Conservation (phyloP, 768 basidiomycete species). For the Trametes cingulata region DNA sequence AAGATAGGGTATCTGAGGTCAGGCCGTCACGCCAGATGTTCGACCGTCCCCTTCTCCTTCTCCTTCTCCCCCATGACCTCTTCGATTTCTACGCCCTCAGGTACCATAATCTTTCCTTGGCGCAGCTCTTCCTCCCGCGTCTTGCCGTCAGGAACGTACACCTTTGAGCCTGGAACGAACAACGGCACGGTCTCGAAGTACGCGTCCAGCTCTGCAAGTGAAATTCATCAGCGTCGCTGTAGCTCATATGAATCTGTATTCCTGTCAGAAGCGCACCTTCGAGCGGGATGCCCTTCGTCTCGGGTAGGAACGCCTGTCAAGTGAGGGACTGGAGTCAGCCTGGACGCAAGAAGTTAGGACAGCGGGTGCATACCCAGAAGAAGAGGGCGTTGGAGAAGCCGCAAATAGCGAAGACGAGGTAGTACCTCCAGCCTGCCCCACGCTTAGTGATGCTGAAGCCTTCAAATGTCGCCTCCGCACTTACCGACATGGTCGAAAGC, state of each 20-base stretch:
- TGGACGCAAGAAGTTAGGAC: neutral
- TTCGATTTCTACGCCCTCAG: conserved; percentile 11
- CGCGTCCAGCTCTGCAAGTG: conserved; percentile 21
- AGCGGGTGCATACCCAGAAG: conserved; percentile 23
- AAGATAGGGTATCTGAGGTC: too few species aligned
- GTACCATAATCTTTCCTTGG: conserved; percentile 19
- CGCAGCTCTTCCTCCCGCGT: conserved; percentile 28
- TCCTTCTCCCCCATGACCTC: conserved; percentile 19
- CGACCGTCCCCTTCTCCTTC: conserved; percentile 18
- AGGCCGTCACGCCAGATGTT: conserved; percentile 13
- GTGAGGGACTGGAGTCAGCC: neutral
- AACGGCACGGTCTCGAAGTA: conserved; percentile 28
- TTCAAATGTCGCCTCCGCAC: neutral
- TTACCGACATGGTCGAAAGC: conserved; percentile 25
- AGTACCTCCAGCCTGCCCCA: conserved; percentile 23
- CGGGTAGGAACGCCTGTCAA: conserved; percentile 26
- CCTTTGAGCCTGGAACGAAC: conserved; percentile 25
- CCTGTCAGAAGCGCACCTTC: conserved; percentile 26
- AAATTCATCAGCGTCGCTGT: neutral
- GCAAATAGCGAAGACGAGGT: conserved; percentile 30
- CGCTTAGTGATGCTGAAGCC: neutral
- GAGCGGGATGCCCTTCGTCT: conserved; percentile 28
- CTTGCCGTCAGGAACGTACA: conserved; percentile 11
- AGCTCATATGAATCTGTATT: too few species aligned
- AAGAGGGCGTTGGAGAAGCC: conserved; percentile 28